Evolutionary conservation across 2,329 filamentous ascomycete species (phyloP).

Genomic region (Alternaria brassicae): DNA sequence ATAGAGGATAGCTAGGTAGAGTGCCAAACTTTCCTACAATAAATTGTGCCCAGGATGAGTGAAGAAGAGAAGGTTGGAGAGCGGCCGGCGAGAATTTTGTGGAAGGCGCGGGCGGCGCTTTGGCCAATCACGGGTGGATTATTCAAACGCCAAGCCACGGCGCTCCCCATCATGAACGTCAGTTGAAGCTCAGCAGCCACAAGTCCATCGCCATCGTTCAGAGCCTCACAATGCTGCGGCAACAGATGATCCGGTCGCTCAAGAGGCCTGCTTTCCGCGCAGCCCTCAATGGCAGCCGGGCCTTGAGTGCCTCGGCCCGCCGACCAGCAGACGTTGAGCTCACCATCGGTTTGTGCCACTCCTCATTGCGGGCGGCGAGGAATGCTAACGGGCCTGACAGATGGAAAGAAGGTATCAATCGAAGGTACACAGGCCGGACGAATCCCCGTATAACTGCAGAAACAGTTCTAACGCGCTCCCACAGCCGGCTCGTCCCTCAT

Average conservation of each 20-base stretch:
- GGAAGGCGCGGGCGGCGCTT: slow-evolving; percentile 23
- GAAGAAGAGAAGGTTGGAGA: slow-evolving; percentile 44
- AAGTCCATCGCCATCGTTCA: slow-evolving; percentile 39
- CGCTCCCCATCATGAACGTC: slow-evolving; percentile 33
- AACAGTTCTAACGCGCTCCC: slow-evolving; percentile 38
- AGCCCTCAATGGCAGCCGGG: slow-evolving; percentile 68
- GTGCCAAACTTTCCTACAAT: slow-evolving; percentile 67
- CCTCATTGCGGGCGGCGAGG: slow-evolving; percentile 22
- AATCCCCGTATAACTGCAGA: slow-evolving; percentile 19
- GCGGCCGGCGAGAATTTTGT: slow-evolving; percentile 37
- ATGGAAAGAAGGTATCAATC: slow-evolving; percentile 98
- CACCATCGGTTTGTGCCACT: slow-evolving; percentile 77
- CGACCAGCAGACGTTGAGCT: slow-evolving; percentile 93
- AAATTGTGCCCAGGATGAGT: slow-evolving; percentile 70
- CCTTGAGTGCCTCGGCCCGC: slow-evolving; percentile 81
- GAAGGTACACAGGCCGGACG: slow-evolving; percentile 70
- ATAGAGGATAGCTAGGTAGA: slow-evolving; percentile 66
- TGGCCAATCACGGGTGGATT: slow-evolving; percentile 44
- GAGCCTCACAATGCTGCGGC: slow-evolving; percentile 64
- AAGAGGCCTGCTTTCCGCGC: slow-evolving; percentile 62
- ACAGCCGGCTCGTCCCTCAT: slow-evolving; percentile 95
- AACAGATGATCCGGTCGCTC: slow-evolving; percentile 68
- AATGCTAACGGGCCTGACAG: slow-evolving; percentile 59
- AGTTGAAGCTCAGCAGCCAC: slow-evolving; percentile 32
- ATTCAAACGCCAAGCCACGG: slow-evolving; percentile 28